Base-by-base conservation (phyloP, 2,329 filamentous ascomycete species). In the Iodosphaeria phyllophila region DNA sequence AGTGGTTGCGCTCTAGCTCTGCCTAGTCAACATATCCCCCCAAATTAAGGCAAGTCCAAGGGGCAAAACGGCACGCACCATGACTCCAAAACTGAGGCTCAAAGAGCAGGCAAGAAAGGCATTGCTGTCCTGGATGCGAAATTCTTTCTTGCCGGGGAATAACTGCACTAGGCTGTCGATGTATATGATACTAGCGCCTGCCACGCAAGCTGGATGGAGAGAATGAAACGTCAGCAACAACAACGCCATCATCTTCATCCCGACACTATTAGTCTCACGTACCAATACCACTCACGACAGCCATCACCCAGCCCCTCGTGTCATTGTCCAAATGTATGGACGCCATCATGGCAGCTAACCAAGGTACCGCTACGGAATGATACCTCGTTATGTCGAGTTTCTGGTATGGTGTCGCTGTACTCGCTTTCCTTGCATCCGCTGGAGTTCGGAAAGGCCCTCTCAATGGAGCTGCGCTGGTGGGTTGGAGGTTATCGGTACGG, bases 81-180 rank as follows among this genome's bases (percentile, higher is more conserved):
- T 92, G 22, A 95, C 84, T 21, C 89, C 86, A 37, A 92, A 92
- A 46, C 83, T 93, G 34, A 98, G 53, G 49, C 84, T 92, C 31
- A 95, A 53, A 0, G 86, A 93, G 13, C 73, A 71, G 1, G 84
- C 84, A 4, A 93, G 60, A 45, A 98, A 98, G 13, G 60, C 60
- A 54, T 79, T 86, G 51, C 79, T 93, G 33, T 92, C 77, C 43
- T 91, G 71, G 36, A 98, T 91, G 38, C 71, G 68, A 47, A 95
- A 98, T 43, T 73, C 61, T 39, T 61, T 68, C 49, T 75, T 71
- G 26, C 74, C 67, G 4, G 80, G 77, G 24, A 92, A 56, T 25
- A 64, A 59, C 29, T 73, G 72, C 24, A 92, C 58, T 27, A 92
- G 41, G 19, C 82, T 43, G 48, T 98, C 89, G 39, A 92, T 62